Evolutionary conservation across 805 yeast species (phyloP).

Genomic region (Pichia californica): DNA sequence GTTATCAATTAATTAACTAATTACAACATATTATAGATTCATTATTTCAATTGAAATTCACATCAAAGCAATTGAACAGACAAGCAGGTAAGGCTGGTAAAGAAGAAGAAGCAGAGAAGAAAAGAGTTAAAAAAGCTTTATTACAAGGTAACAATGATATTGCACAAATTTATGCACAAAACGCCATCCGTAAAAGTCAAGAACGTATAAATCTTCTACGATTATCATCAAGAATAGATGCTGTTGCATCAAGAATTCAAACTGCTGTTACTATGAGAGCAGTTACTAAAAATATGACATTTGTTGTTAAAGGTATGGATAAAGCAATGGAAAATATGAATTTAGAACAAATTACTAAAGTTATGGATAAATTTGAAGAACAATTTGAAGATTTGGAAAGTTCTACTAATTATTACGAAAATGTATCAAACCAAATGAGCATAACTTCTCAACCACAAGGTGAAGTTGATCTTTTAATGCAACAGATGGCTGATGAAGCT

Average conservation of each 20-base stretch:
- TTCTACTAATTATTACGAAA: conserved; percentile 86
- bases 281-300: conserved; percentile 90
- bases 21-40: conserved; percentile 47
- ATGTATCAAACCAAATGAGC: conserved; percentile 80
- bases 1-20: too few relatives aligned
- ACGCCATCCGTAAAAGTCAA: conserved; percentile 86
- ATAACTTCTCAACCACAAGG: conserved; percentile 92
- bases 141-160: conserved; percentile 83
- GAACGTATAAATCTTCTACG: conserved; percentile 78
- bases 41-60: conserved; percentile 68
- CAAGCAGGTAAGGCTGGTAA: conserved; percentile 89
- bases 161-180: conserved; percentile 90
- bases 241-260: conserved; percentile 92
- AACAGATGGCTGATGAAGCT: conserved; percentile 93
- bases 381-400: conserved; percentile 97
- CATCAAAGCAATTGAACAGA: conserved; percentile 86
- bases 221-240: conserved; percentile 85
- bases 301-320: conserved; percentile 93
- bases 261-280: conserved; percentile 98
- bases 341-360: conserved; percentile 82
- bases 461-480: conserved; percentile 85
- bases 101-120: conserved; percentile 82
- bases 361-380: conserved; percentile 94
- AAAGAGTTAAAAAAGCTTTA: conserved; percentile 84
- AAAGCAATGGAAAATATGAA: conserved; percentile 94